phyloP scores from a whole-genome alignment of 1,284 basidiomycete genomes.

The Lignosus rhinocerotis region DNA sequence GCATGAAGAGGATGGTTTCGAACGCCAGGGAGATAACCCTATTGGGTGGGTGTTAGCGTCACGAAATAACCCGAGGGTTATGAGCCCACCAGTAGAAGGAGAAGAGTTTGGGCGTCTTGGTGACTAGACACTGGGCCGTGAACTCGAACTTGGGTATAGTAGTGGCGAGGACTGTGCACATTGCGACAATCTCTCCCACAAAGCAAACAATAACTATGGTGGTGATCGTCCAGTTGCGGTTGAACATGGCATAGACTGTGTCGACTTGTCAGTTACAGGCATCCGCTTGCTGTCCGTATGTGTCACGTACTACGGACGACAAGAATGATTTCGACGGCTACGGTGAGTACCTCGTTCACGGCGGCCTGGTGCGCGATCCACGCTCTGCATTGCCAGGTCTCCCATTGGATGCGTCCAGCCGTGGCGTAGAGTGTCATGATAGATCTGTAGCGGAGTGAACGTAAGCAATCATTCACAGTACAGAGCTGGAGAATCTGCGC shows the following conservation, averaged over 20 bases:
- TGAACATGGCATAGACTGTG: conserved; percentile 23
- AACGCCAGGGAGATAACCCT: conserved; percentile 18
- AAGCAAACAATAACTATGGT: conserved; percentile 7
- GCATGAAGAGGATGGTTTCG: conserved; percentile 31
- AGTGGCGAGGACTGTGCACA: conserved; percentile 12
- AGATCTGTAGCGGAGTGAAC: too few relatives aligned
- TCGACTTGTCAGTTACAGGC: background rate
- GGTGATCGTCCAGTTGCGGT: conserved; percentile 11
- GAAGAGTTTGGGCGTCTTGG: conserved; percentile 12
- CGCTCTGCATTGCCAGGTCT: conserved; percentile 11
- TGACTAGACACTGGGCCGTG: conserved; percentile 13
- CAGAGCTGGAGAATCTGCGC: too few relatives aligned
- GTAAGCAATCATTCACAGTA: too few relatives aligned
- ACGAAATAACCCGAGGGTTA: background rate
- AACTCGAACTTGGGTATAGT: conserved; percentile 15
- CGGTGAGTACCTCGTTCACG: conserved; percentile 8
- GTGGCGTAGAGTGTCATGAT: too few relatives aligned
- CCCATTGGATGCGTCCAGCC: too few relatives aligned
- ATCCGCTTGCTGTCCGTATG: background rate
- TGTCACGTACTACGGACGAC: conserved; percentile 11
- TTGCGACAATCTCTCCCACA: conserved; percentile 12
- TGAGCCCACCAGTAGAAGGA: conserved; percentile 12
- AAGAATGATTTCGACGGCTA: conserved; percentile 17
- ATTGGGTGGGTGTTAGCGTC: background rate
- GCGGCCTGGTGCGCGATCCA: conserved; percentile 16